Evolutionary conservation across 2,329 filamentous ascomycete species (phyloP).

Genomic region (Cyphellophora attinorum): DNA sequence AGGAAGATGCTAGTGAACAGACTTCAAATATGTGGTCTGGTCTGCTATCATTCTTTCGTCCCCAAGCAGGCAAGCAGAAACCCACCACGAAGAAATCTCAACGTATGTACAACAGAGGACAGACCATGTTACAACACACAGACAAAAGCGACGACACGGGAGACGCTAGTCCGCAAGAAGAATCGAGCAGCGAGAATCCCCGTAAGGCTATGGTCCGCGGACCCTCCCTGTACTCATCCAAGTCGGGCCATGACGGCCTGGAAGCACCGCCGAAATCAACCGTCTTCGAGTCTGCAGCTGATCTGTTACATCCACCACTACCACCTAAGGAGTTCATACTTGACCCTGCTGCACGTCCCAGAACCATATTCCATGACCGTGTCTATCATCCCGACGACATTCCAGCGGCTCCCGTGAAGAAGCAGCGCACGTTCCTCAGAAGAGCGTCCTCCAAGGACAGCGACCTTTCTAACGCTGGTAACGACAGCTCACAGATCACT

Average conservation of each 20-base stretch:
- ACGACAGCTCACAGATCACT: conserved; percentile 5
- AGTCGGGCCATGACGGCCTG: conserved; percentile 30
- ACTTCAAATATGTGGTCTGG: conserved; percentile 47
- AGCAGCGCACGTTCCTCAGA: conserved; percentile 28
- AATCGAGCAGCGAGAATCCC: conserved; percentile 24
- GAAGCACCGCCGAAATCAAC: conserved; percentile 78
- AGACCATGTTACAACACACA: conserved; percentile 55
- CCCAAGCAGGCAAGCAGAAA: conserved; percentile 30
- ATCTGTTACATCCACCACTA: conserved; percentile 81
- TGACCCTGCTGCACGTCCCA: conserved; percentile 68
- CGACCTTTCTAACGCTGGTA: conserved; percentile 11
- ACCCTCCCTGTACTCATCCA: conserved; percentile 39
- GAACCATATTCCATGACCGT: conserved; percentile 93
- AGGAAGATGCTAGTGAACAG: conserved; percentile 13
- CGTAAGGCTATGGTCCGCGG: conserved; percentile 32
- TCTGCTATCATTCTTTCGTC: conserved; percentile 67
- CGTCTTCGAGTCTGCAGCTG: conserved; percentile 89
- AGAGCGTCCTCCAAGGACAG: conserved; percentile 6
- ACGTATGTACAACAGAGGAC: conserved; percentile 67
- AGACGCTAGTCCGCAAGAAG: conserved; percentile 14
- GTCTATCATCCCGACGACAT: conserved; percentile 93
- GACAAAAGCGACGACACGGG: conserved; percentile 33
- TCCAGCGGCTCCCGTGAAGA: conserved; percentile 58
- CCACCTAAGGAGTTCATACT: conserved; percentile 73
- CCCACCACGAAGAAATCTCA: conserved; percentile 43